Base-by-base conservation (phyloP, 2,329 filamentous ascomycete genomes). In the Sporothrix curviconia region DNA sequence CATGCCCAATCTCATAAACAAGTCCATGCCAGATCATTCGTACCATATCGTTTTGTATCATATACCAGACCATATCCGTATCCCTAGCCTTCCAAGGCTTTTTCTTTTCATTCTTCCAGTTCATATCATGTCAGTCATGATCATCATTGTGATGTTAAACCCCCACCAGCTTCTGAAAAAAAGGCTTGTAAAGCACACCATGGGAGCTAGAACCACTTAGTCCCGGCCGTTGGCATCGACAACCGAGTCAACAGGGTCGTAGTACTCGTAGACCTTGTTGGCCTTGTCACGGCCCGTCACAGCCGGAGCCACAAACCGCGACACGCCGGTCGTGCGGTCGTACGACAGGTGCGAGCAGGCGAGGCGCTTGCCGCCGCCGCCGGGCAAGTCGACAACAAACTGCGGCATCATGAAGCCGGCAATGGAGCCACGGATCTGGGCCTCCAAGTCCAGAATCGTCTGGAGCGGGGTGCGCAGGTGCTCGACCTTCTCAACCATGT, bases 381-480 rank as follows among this genome's bases (percentile, higher is more conserved):
- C 81, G 0, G 83, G 83, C 5, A 86, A 75, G 65, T 86, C 82
- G 19, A 85, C 79, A 5, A 86, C 77, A 63, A 85, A 86, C 17
- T 78, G 73, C 0, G 84, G 83, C 71, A 76, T 84, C 72, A 79
- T 76, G 68, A 84, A 86, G 1, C 83, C 83, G 0, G 81, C 82
- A 44, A 85, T 79, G 0, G 76, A 80, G 30, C 83, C 83, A 11
- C 80, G 78, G 55, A 86, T 74, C 42, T 79, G 66, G 22, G 76
- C 72, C 66, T 86, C 82, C 0, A 86, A 70, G 17, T 81, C 70
- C 15, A 85, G 72, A 47, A 83, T 83, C 2, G 78, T 81, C 43
- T 74, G 73, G 11, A 86, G 73, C 2, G 82, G 81, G 0, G 83
- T 86, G 7, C 83, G 79, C 22, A 85, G 71, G 63, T 86, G 82